A percentile compares a stretch with the other conserved stretches of the same genome.
Evolutionary conservation across 768 basidiomycete genomes (phyloP).

Genomic region (Thelephora ganbajun): DNA sequence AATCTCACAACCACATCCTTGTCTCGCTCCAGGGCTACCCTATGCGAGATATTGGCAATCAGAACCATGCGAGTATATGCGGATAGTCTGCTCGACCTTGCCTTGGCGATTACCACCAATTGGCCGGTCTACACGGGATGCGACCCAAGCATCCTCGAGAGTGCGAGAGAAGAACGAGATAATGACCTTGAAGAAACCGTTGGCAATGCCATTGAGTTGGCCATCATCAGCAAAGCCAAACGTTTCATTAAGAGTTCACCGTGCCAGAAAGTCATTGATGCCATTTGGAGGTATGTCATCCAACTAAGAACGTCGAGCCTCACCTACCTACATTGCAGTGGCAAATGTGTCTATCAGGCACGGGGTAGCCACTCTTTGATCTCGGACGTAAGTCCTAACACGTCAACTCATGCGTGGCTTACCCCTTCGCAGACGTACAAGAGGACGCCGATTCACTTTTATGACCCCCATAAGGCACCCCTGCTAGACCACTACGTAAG

Average conservation of each 20-base stretch:
- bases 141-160: conserved; percentile 38
- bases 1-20: conserved; percentile 55
- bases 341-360: conserved; percentile 57
- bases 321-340: background rate
- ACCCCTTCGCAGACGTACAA: conserved; percentile 64
- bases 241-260: conserved; percentile 81
- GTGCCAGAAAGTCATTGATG: conserved; percentile 83
- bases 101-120: conserved; percentile 57
- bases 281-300: conserved; percentile 54
- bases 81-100: conserved; percentile 52
- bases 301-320: background rate
- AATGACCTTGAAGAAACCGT: conserved; percentile 66
- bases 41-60: conserved; percentile 87
- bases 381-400: conserved; percentile 49
- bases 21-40: conserved; percentile 58
- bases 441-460: conserved; percentile 80
- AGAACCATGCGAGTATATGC: conserved; percentile 62
- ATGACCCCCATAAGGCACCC: conserved; percentile 88
- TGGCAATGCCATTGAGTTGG: conserved; percentile 89
- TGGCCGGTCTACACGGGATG: conserved; percentile 78
- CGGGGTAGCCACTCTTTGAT: conserved; percentile 81
- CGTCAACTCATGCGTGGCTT: too few species aligned
- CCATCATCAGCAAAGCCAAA: conserved; percentile 77
- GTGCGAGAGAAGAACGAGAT: conserved; percentile 49
- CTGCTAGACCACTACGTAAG: conserved; percentile 93